Base-by-base conservation (phyloP, 257 asterid species). In the Gynochthodes officinalis region DNA sequence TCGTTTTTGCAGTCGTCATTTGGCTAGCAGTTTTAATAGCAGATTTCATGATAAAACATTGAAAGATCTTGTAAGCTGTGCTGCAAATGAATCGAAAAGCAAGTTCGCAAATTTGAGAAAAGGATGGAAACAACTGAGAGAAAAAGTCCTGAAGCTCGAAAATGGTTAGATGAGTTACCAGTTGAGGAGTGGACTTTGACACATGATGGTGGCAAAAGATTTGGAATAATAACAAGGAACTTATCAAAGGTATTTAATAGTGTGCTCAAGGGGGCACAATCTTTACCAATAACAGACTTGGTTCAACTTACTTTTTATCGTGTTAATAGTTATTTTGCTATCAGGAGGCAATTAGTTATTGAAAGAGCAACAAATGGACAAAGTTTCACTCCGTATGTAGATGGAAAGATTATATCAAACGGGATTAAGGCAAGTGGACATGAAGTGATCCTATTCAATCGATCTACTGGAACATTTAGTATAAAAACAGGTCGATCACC, bases 251-350 rank as follows among this genome's bases (percentile, higher is more conserved):
- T 55, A 27, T 55, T 55, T 7, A 55, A 55, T 27, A 28, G 35
- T 23, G 64, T 57, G 32, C 6, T 57, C 18, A 57, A 57, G 23
- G 64, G 64, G 12, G 35, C 64, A 57, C 64, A 28, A 2, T 57
- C 33, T 1, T 23, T 57, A 13, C 64, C 64, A 23, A 25, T 57
- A 23, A 57, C 33, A 23, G 33, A 35, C 7, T 57, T 57, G 37
- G 64, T 57, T 15, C 32, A 57, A 57, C 64, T 57, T 28, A 57
- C 64, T 19, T 57, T 57, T 57, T 57, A 57, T 57, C 11, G 64
- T 23, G 35, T 57, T 3, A 57, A 57, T 14, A 57, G 12, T 27
- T 57, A 57, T 57, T 57, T 57, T 57, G 32, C 35, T 28, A 13
- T 57, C 21, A 33, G n/a, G 14, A 55, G 62, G 2, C 62, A 55